Conservation (phyloP, 352 stramenopile species). For the Phytophthora boehmeriae region DNA sequence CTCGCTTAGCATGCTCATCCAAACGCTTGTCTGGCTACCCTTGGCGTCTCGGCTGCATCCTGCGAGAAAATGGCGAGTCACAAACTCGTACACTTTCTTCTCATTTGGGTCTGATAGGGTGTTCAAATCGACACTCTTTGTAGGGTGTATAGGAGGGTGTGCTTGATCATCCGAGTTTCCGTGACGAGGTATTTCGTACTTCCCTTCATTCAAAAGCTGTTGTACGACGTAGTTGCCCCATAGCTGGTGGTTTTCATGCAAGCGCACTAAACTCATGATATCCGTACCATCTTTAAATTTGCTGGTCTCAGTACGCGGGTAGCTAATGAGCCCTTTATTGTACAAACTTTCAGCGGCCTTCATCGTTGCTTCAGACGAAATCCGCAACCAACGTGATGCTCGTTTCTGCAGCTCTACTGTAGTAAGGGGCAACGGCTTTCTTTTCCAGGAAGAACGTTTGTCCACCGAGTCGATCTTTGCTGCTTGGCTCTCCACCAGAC, state of each 20-base stretch:
- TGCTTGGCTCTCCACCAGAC: conserved; percentile 63
- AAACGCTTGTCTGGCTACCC: conserved; percentile 89
- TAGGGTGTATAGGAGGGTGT: conserved; percentile 99
- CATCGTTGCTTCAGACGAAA: conserved; percentile 98
- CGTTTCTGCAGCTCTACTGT: conserved; percentile 99
- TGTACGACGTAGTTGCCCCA: conserved; percentile 84
- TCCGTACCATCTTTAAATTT: conserved; percentile 96
- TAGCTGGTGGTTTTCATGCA: conserved; percentile 72
- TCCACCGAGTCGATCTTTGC: conserved; percentile 73
- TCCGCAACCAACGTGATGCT: conserved; percentile 94
- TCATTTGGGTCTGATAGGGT: conserved; percentile 86
- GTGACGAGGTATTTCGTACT: conserved; percentile 86
- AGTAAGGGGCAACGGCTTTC: conserved; percentile 96
- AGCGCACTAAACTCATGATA: conserved; percentile 74
- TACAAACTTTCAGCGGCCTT: conserved; percentile 96
- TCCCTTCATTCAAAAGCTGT: conserved; percentile 59
- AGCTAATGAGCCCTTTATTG: conserved; percentile 98
- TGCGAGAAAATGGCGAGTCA: conserved; percentile 98
- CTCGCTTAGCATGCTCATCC: conserved; percentile 89
- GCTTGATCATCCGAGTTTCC: conserved; percentile 96
- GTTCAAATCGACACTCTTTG: conserved; percentile 89
- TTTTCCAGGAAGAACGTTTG: conserved; percentile 91
- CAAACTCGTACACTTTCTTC: conserved; percentile 97
- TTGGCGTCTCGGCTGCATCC: conserved; percentile 96
- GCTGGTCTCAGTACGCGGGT: conserved; percentile 99